A percentile compares a stretch with the other conserved stretches of the same genome.
phyloP scores from a whole-genome alignment of 1,284 basidiomycete species.

The Heliocybe sulcata region DNA sequence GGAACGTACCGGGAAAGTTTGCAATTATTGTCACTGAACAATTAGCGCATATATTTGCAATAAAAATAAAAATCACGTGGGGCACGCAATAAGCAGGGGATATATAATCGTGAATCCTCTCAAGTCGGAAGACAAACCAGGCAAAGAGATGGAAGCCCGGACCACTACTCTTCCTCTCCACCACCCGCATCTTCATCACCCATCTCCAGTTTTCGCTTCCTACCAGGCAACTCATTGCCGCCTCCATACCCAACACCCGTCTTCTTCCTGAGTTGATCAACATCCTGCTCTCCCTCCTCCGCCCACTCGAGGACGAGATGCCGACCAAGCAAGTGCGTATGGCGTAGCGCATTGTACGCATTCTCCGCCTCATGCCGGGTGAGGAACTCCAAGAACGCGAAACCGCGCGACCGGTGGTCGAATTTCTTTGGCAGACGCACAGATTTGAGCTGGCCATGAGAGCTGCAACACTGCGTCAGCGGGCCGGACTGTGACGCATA shows the following conservation, averaged over 20 bases:
- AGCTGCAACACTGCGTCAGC: slow-evolving; percentile 30
- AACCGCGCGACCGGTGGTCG: slow-evolving; percentile 82
- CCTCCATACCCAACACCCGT: slow-evolving; percentile 68
- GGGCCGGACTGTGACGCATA: slow-evolving; percentile 4
- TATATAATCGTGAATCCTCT: no score
- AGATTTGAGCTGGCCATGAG: slow-evolving; percentile 89
- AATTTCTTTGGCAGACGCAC: slow-evolving; percentile 86
- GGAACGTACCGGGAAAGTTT: no score
- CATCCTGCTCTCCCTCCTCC: slow-evolving; percentile 56
- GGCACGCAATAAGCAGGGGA: no score
- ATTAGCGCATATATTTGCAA: no score
- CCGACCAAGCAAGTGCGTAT: slow-evolving; percentile 93
- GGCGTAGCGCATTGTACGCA: slow-evolving; percentile 77
- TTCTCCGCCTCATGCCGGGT: slow-evolving; percentile 83
- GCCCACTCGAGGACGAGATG: slow-evolving; percentile 96
- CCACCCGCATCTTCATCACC: slow-evolving; percentile 35
- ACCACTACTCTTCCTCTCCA: slow-evolving; percentile 15
- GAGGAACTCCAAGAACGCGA: slow-evolving; percentile 93
- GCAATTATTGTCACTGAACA: no score
- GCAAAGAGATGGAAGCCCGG: neutral
- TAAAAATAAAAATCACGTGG: no score
- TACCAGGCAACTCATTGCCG: slow-evolving; percentile 60
- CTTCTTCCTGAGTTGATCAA: slow-evolving; percentile 73
- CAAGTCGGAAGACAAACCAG: neutral
- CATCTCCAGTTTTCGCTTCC: slow-evolving; percentile 61